phyloP scores from a whole-genome alignment of 75 land plant genomes.

The Selaginella tamariscina region DNA sequence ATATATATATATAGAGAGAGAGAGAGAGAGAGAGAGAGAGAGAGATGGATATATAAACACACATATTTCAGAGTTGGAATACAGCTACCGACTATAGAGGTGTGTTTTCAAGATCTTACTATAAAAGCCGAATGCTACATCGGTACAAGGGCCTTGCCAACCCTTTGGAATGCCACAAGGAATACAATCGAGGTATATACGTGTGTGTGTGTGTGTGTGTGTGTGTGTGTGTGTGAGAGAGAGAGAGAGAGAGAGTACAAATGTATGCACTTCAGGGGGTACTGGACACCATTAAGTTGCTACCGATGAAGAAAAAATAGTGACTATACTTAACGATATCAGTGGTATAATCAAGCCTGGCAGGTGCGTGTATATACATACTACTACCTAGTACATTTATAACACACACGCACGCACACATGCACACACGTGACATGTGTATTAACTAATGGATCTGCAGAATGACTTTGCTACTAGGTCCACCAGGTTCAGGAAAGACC shows the following conservation, averaged over 20 bases:
- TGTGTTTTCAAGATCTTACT: constrained; percentile 43
- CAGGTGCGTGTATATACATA: constrained; percentile 18
- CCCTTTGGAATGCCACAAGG: constrained; percentile 48
- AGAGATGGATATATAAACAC: too few species aligned
- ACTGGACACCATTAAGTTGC: background rate
- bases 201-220: background rate
- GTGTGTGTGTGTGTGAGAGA: background rate
- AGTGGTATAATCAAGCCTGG: constrained; percentile 44
- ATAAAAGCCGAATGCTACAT: constrained; percentile 58
- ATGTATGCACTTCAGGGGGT: too few species aligned
- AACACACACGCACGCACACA: background rate
- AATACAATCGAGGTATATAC: background rate
- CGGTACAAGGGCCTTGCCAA: constrained; percentile 59
- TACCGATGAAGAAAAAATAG: constrained; percentile 22
- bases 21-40: too few species aligned
- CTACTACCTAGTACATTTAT: background rate
- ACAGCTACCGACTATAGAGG: constrained; percentile 57
- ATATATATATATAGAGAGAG: too few species aligned
- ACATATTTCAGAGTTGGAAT: constrained; percentile 18
- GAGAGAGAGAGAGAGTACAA: too few species aligned
- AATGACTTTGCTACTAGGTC: constrained; percentile 18
- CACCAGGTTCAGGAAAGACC: constrained; percentile 20
- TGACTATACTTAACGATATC: constrained; percentile 37
- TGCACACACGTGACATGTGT: background rate
- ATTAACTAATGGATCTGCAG: background rate